Evolutionary conservation across 2,329 filamentous ascomycete genomes (phyloP).

Genomic region (Sordariomycetes sp.): DNA sequence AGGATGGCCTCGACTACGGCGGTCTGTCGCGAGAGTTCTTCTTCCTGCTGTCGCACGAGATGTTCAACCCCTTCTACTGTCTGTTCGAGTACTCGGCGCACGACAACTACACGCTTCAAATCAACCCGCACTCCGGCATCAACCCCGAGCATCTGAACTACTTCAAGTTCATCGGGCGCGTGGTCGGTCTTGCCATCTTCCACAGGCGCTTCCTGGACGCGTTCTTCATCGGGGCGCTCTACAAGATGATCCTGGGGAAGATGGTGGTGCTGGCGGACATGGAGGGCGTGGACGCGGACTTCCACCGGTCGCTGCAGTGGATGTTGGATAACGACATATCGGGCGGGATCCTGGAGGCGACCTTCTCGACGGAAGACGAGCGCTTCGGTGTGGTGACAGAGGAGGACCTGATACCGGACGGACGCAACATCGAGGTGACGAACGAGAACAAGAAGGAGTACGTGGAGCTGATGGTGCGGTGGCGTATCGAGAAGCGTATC

Average conservation of each 20-base stretch:
- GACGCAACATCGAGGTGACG: conserved; percentile 87
- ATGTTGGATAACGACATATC: conserved; percentile 95
- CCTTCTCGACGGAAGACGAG: conserved; percentile 95
- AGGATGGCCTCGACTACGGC: conserved; percentile 95
- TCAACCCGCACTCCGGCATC: conserved; percentile 98
- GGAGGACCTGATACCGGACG: conserved; percentile 85
- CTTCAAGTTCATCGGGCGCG: conserved; percentile 98
- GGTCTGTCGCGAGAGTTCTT: conserved; percentile 98
- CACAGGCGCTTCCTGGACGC: conserved; percentile 94
- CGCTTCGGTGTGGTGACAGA: conserved; percentile 90
- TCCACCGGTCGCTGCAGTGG: conserved; percentile 94
- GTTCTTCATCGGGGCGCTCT: conserved; percentile 97
- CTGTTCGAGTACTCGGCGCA: conserved; percentile 98
- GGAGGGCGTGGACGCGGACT: conserved; percentile 97
- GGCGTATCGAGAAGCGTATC: conserved; percentile 97
- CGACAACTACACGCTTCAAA: conserved; percentile 99
- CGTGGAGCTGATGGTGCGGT: conserved; percentile 96
- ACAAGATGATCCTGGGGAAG: conserved; percentile 98
- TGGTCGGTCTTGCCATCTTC: conserved; percentile 95
- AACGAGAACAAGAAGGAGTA: conserved; percentile 99
- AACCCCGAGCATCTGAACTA: conserved; percentile 99
- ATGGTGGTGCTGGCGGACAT: conserved; percentile 86
- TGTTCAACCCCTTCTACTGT: conserved; percentile 99
- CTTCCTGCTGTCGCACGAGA: conserved; percentile 97
- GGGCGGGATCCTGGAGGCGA: conserved; percentile 85